Evolutionary conservation across 1,139 yeast genomes (phyloP), one percentile per base, ranked within the genome.

Genomic region (Lodderomyces parapsilosis): DNA sequence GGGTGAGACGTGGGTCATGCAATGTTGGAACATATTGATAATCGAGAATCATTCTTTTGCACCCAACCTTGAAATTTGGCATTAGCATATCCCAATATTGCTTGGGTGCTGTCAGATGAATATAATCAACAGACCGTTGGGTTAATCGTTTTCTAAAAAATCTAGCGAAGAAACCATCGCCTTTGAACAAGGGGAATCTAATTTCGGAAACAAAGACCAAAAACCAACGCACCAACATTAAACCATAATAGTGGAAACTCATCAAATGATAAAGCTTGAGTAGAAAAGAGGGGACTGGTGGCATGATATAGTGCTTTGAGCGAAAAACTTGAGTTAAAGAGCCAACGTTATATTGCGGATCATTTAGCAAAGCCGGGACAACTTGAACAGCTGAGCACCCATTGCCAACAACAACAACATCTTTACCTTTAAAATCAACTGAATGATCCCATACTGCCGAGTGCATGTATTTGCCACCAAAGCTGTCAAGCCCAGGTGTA

Each of bases 311-410:
- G 49, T 71, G 76, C 46, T 63, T 64, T 11, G 74, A 62, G 45
- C 74, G 55, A 19, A 65, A 59, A 8, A 71, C 44, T 50, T 71
- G 77, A 5, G 64, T 59, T 15, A 71, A 51, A 2, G 60, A 51
- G 41, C 59, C 52, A 2, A 67, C 69, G 3, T 57, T 57, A 43
- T 55, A 61, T 18, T 47, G 19, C 9, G 50, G 45, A 15, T 56
- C 55, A 30, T 58, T 59, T 45, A 71, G 53, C 36, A 71, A 51
- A 1, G 64, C 63, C 3, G 70, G 77, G 4, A 68, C 52, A 30
- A 71, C 60, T 52, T 73, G 78, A 33, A 66, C 67, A 6, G 75
- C 78, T 15, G 75, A 66, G 42, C 76, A 67, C 4, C 77, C 77
- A 46, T 73, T 71, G 19, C 77, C 77, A 37, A 71, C 54, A 14